Conservation (phyloP, 2,329 filamentous ascomycete species). For the Phialophora expanda region DNA sequence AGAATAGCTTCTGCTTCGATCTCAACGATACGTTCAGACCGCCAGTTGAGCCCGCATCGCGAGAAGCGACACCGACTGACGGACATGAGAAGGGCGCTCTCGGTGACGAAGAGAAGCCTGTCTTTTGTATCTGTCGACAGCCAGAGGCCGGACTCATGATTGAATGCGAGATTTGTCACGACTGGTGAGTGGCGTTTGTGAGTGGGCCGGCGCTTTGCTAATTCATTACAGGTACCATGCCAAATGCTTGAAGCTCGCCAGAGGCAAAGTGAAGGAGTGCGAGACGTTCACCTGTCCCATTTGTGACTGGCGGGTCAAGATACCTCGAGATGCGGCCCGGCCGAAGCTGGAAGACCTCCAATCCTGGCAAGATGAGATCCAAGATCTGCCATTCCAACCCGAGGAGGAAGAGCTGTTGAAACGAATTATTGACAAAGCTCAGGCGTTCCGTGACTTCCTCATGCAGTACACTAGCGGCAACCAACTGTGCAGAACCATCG, state of each 20-base stretch:
- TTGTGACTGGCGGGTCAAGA: conserved; percentile 96
- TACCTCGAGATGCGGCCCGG: conserved; percentile 91
- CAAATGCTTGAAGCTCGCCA: conserved; percentile 95
- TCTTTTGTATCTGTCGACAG: conserved; percentile 95
- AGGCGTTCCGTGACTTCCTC: conserved; percentile 82
- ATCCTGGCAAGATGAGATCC: conserved; percentile 82
- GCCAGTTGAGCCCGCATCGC: conserved; percentile 88
- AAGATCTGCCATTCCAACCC: conserved; percentile 83
- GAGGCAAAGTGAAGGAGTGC: conserved; percentile 96
- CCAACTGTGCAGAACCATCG: conserved; percentile 69
- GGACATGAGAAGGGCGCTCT: conserved; percentile 56
- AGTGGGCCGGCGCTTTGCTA: conserved; percentile 34
- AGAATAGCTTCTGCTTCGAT: conserved; percentile 91
- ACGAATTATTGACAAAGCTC: conserved; percentile 85
- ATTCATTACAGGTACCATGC: conserved; percentile 78
- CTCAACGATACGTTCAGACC: conserved; percentile 84
- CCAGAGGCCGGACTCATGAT: conserved; percentile 99
- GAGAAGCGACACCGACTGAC: conserved; percentile 71
- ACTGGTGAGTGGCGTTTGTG: conserved; percentile 70
- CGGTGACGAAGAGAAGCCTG: conserved; percentile 70
- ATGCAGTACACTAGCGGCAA: conserved; percentile 79
- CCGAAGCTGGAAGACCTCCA: conserved; percentile 92
- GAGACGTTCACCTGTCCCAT: conserved; percentile 99
- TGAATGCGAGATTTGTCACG: conserved; percentile 95
- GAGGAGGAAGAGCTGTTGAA: conserved; percentile 88